Evolutionary conservation across 352 stramenopile species (phyloP).

Genomic region (Aphanomyces euteiches): DNA sequence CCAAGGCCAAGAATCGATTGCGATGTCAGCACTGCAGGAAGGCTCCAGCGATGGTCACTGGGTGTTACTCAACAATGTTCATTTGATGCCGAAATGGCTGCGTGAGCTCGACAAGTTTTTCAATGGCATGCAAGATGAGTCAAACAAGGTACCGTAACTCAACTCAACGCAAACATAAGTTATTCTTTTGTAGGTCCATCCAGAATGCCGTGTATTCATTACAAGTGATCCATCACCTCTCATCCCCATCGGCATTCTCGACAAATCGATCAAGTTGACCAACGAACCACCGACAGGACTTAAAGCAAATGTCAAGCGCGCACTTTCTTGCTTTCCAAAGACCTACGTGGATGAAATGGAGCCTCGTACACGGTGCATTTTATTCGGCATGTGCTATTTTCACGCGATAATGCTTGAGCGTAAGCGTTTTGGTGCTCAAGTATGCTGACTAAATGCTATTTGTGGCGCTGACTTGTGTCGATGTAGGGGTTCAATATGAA

Average conservation of each 20-base stretch:
- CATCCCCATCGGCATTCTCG: slow-evolving; percentile 86
- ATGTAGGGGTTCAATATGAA: slow-evolving; percentile 81
- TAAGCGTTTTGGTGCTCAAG: slow-evolving; percentile 86
- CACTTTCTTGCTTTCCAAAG: slow-evolving; percentile 73
- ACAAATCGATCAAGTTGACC: slow-evolving; percentile 87
- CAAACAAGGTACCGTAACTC: neutral
- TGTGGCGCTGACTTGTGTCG: neutral
- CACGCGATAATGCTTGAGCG: slow-evolving; percentile 90
- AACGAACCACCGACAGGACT: slow-evolving; percentile 83
- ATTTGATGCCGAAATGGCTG: slow-evolving; percentile 93
- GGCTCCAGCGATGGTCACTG: slow-evolving; percentile 90
- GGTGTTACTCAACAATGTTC: slow-evolving; percentile 94
- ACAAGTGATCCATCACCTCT: slow-evolving; percentile 79
- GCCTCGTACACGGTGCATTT: slow-evolving; percentile 76
- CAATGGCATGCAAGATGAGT: slow-evolving; percentile 49
- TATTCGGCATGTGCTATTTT: slow-evolving; percentile 91
- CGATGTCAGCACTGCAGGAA: slow-evolving; percentile 84
- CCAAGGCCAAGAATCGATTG: slow-evolving; percentile 90
- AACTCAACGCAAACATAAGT: slow-evolving; percentile 36
- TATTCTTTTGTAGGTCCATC: slow-evolving; percentile 38
- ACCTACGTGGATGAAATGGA: slow-evolving; percentile 79
- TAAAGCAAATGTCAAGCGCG: slow-evolving; percentile 86
- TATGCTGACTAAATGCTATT: neutral
- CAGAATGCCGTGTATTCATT: slow-evolving; percentile 84
- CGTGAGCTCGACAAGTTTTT: slow-evolving; percentile 91